Percentiles rank a stretch among this genome's conserved stretches.
Conservation (phyloP, 257 asterid genomes). For the Scutellaria baicalensis region DNA sequence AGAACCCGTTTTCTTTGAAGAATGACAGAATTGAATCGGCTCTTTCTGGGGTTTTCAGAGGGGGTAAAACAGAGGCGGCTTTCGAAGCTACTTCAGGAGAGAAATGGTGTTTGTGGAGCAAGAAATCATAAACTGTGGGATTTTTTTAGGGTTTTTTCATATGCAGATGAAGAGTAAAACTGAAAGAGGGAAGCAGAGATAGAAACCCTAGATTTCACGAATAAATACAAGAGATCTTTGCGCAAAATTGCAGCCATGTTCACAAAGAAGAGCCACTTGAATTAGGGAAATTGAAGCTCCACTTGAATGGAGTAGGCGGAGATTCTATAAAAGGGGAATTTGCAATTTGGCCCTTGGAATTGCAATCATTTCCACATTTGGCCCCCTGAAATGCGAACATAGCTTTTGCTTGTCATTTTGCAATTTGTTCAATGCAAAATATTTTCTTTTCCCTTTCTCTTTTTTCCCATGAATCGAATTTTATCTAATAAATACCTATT, state of each 20-base stretch:
- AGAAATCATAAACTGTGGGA: slow-evolving; percentile 4
- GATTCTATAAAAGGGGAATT: not conserved
- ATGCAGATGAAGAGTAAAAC: slow-evolving; percentile 1
- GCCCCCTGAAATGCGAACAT: not conserved
- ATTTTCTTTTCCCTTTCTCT: too few relatives aligned
- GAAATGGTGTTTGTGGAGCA: slow-evolving; percentile 15
- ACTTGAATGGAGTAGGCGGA: not conserved
- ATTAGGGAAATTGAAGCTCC: not conserved
- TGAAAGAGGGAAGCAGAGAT: not conserved
- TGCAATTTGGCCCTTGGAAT: not conserved
- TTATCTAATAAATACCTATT: too few relatives aligned
- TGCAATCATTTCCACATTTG: not conserved
- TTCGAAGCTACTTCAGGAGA: slow-evolving; percentile 18
- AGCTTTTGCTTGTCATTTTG: too few relatives aligned
- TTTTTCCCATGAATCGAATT: too few relatives aligned
- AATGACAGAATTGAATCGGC: slow-evolving; percentile 13
- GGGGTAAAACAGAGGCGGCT: slow-evolving; percentile 8
- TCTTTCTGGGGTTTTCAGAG: not conserved
- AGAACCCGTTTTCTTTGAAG: slow-evolving; percentile 26
- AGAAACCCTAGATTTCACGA: slow-evolving; percentile 10
- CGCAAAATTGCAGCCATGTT: not conserved
- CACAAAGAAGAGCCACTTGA: not conserved
- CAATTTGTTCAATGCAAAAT: too few relatives aligned
- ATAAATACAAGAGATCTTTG: not conserved
- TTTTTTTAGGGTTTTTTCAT: not conserved